These are phyloP conservation scores for Aschersonia sp. DNA, from an alignment of 2,329 filamentous ascomycete genomes.

Conservation along the genomic window DNA sequence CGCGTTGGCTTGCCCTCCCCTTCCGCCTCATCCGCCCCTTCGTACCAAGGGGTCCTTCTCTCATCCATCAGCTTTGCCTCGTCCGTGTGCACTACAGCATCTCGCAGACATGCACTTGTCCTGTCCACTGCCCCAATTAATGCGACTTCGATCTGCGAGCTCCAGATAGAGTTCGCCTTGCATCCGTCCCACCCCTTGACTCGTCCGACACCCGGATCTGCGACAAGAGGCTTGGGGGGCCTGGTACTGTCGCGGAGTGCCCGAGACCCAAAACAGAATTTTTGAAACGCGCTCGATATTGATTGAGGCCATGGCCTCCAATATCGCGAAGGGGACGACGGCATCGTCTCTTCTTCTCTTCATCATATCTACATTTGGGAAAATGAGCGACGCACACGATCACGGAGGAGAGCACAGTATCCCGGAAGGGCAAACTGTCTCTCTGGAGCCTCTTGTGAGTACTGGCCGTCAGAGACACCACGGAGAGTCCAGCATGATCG, in stretches of 20 bases:
- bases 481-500: background rate
- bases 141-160: background rate
- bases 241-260: background rate
- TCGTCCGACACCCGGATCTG: background rate
- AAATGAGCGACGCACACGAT: constrained; percentile 26
- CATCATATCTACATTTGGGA: constrained; percentile 10
- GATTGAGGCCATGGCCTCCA: constrained; percentile 8
- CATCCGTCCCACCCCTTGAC: background rate
- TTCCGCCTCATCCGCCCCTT: no score
- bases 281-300: constrained; percentile 4
- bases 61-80: no score
- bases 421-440: constrained; percentile 53
- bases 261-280: constrained; percentile 1
- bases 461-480: background rate
- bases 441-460: constrained; percentile 59
- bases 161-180: background rate
- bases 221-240: background rate
- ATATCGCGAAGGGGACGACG: constrained; percentile 1
- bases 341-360: constrained; percentile 8
- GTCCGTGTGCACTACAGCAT: no score
- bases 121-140: constrained; percentile 3
- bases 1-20: no score
- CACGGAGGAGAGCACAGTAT: constrained; percentile 39
- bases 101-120: constrained; percentile 10
- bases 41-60: no score